Evolutionary conservation across 2,329 filamentous ascomycete genomes (phyloP).

Genomic region (Diplodia sapinea): DNA sequence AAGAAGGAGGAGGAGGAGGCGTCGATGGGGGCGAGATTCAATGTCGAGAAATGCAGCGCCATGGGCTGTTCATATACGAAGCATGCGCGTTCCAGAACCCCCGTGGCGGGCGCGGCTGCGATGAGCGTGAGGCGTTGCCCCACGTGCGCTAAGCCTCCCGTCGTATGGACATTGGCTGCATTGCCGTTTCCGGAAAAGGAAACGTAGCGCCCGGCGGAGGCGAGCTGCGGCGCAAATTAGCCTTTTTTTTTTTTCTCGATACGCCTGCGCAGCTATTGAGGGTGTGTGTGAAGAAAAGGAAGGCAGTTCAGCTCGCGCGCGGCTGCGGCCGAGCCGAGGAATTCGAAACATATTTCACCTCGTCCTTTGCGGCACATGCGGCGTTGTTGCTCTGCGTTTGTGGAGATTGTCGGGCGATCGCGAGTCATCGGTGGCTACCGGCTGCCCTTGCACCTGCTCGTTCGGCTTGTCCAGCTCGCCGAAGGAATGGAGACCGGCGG

Average conservation of each 20-base stretch:
- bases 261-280: background rate
- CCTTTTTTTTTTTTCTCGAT: too few species aligned
- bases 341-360: background rate
- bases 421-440: too few species aligned
- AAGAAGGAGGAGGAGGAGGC: background rate
- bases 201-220: background rate
- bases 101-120: background rate
- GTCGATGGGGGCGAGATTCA: too few species aligned
- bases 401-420: too few species aligned
- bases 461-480: too few species aligned
- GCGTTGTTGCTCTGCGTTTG: background rate
- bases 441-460: too few species aligned
- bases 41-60: too few species aligned
- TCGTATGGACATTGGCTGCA: background rate
- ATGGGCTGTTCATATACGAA: background rate
- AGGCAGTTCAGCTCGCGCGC: background rate
- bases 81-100: background rate
- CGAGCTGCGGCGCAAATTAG: background rate
- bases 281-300: background rate
- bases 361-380: background rate
- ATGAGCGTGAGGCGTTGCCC: background rate
- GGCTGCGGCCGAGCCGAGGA: background rate
- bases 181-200: constrained; percentile 1
- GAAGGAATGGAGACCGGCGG: too few species aligned
- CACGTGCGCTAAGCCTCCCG: constrained; percentile 6